Base-by-base conservation (phyloP, 2,329 filamentous ascomycete species). In the Alternaria brassicae region DNA sequence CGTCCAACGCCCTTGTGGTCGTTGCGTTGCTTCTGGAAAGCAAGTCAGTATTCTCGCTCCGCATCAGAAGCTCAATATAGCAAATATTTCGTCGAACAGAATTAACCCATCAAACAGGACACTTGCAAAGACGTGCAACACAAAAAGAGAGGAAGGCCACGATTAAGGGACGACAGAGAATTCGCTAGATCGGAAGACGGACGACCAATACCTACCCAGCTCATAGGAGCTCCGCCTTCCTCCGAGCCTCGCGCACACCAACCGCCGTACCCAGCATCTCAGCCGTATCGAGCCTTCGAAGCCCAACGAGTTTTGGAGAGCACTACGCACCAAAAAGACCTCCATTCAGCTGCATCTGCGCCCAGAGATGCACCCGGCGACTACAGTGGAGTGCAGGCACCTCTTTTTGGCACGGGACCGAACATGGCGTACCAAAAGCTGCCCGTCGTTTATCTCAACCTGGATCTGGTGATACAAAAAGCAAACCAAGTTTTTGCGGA, bases 101-200 rank as follows among this genome's bases (percentile, higher is more conserved):
- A 53, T 50, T 58, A 54, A 63, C 48, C 37, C 25, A 30, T 25
- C n/a, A 36, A 58, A 66, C 71, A 94, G 82, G 90, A 93, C 58
- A 84, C 88, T 7, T 95, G 91, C 73, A 83, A 92, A 68, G 91
- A 95, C 77, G 91, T 95, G 32, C 89, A 92, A 72, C 91, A 95
- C 78, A 95, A 94, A 78, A 95, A 94, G 76, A 83, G 91, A 68
- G 91, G 91, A 40, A 85, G 91, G 48, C 91, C 91, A 60, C 85
- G 91, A 64, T 81, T 95, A 66, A 86, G 91, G 69, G 91, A 94
- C 72, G 74, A 77, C 51, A 73, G 76, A 58, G 71, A 78, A 17
- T 75, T 77, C 44, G 65, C 66, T 36, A 72, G 69, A 61, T 63
- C 60, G 42, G 71, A 73, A 34, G 74, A 74, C 62, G 69, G 59